Evolutionary conservation across 2,329 filamentous ascomycete genomes (phyloP).

Genomic region (Claviceps fusiformis): DNA sequence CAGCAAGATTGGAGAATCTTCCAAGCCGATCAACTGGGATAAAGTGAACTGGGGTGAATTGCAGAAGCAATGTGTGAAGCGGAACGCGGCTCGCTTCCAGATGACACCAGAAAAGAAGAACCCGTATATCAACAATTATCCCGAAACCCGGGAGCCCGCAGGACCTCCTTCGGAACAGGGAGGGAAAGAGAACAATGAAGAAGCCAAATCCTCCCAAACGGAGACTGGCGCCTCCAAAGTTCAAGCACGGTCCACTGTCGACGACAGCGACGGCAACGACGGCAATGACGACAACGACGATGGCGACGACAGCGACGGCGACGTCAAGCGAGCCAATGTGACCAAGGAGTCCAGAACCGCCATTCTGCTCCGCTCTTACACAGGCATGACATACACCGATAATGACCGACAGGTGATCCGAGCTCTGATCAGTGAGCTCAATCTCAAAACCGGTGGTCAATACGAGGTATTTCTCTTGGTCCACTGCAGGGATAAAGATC

Average conservation of each 20-base stretch:
- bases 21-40: constrained; percentile 41
- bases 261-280: background rate
- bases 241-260: constrained; percentile 4
- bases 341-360: constrained; percentile 47
- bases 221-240: constrained; percentile 5
- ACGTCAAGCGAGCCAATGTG: constrained; percentile 10
- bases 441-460: constrained; percentile 62
- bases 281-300: background rate
- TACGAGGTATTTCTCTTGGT: constrained; percentile 71
- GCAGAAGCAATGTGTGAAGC: constrained; percentile 50
- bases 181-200: background rate
- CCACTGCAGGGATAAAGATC: constrained; percentile 54
- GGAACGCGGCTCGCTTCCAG: constrained; percentile 53
- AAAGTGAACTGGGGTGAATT: constrained; percentile 57
- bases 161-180: constrained; percentile 7
- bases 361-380: constrained; percentile 63
- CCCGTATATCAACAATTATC: constrained; percentile 28
- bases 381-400: constrained; percentile 60
- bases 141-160: constrained; percentile 16
- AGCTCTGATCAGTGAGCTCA: constrained; percentile 64
- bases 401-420: constrained; percentile 71
- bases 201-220: background rate
- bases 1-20: constrained; percentile 26
- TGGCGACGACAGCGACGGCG: background rate
- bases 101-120: constrained; percentile 27